phyloP scores from a whole-genome alignment of 371 early-diverging fungal genomes.

The Dichotomocladium elegans region DNA sequence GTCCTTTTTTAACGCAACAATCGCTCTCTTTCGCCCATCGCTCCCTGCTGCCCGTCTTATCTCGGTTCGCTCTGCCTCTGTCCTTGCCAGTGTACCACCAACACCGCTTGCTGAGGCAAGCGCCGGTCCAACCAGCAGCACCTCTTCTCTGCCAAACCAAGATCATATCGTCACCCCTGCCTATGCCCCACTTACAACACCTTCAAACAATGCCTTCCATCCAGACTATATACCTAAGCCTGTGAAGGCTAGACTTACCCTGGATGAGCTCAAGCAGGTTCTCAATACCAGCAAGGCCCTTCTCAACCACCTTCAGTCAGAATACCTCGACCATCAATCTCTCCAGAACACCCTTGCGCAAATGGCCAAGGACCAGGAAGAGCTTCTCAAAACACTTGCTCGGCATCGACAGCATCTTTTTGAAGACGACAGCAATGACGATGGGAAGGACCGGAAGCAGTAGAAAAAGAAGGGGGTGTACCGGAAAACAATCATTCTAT shows the following conservation, averaged over 20 bases:
- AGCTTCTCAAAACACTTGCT: constrained; percentile 12
- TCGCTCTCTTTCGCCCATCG: no score
- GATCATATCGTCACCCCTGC: constrained; percentile 31
- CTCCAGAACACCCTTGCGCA: constrained; percentile 13
- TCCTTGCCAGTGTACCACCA: constrained; percentile 15
- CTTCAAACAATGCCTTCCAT: constrained; percentile 43
- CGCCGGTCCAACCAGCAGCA: background rate
- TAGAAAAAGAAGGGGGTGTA: no score
- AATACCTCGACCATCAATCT: constrained; percentile 12
- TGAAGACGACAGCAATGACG: background rate
- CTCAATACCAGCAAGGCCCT: constrained; percentile 25
- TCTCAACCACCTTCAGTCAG: constrained; percentile 22
- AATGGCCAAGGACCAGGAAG: constrained; percentile 20
- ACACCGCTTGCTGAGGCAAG: background rate
- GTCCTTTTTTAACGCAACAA: no score
- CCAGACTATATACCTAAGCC: constrained; percentile 35
- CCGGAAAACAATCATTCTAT: no score
- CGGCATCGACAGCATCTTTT: background rate
- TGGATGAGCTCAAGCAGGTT: constrained; percentile 27
- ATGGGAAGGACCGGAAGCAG: no score
- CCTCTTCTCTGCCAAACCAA: background rate
- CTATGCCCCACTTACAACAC: constrained; percentile 30
- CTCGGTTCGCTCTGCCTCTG: constrained; percentile 22
- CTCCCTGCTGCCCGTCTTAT: no score
- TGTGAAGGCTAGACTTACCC: constrained; percentile 26